Base-by-base conservation (phyloP, 805 yeast species). In the Torulaspora franciscae region DNA sequence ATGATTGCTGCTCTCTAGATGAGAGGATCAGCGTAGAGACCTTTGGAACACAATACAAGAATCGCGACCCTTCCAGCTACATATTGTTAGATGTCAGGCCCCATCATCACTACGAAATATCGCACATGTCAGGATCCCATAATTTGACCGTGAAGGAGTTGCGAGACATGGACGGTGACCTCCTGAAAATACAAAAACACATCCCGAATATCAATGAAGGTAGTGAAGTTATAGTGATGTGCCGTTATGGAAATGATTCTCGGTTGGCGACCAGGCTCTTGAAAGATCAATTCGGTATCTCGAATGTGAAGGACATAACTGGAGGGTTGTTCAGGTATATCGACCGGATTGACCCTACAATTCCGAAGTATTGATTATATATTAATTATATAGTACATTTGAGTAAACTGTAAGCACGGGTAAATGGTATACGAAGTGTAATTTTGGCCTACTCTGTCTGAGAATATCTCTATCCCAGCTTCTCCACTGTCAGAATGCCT, bases 241-340 rank as follows among this genome's bases (percentile, higher is more conserved):
- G 99, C 64, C 73, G 97, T 26, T 81, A 73, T 58, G 99, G 99
- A 7, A 89, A 87, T 62, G 98, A 93, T 61, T 90, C 98, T 0
- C 89, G 85, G 56, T 63, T 79, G 13, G 95, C 96, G 0, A 81
- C 85, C 1, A 64, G 72, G 45, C 65, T 71, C 35, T 63, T 90
- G 37, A 69, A 74, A 40, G 77, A 76, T 19, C 70, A 72, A 1
- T 69, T 76, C 36, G 77, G 79, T 0, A 65, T 77, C 13, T 46
- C 57, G 0, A 63, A 75, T 14, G 86, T 79, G 0, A 74, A 66
- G 41, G 96, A 91, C 60, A 70, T 91, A 4, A 69, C 61, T 8
- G 98, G 98, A 1, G 99, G 99, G 0, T 67, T 89, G 19, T 68
- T 72, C 42, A 73, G 69, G 50, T 89, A 95, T 85, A 74, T 84